A percentile compares a stretch with the other conserved stretches of the same genome.
Conservation (phyloP, 75 land plant genomes). For the Chamaecyparis obtusa region DNA sequence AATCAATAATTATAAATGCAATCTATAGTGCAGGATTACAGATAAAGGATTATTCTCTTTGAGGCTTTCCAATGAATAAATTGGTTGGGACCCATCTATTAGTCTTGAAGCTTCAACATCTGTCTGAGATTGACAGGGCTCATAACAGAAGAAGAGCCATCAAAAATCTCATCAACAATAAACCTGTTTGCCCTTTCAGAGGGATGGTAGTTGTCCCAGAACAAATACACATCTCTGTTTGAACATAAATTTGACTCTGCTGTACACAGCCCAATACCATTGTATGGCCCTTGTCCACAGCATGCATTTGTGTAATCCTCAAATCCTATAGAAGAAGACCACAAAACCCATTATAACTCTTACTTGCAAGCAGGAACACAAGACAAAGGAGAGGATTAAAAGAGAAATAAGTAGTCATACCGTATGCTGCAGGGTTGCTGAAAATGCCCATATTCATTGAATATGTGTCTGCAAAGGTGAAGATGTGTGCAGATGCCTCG, state of each 20-base stretch:
- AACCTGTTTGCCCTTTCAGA: conserved; percentile 13
- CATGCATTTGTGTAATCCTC: conserved; percentile 15
- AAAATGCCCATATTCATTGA: not conserved
- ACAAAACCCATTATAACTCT: not conserved
- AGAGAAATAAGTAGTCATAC: not conserved
- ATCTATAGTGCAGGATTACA: too few relatives aligned
- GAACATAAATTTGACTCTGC: conserved; percentile 13
- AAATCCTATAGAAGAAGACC: not conserved
- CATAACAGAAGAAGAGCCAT: not conserved
- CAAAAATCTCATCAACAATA: not conserved
- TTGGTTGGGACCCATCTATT: not conserved
- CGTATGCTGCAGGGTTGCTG: not conserved
- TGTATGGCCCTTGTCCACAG: conserved; percentile 35
- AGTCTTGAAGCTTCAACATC: not conserved
- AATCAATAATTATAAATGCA: too few relatives aligned
- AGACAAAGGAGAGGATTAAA: not conserved
- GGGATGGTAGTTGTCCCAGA: conserved; percentile 40
- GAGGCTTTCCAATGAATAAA: too few relatives aligned
- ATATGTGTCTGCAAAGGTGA: conserved; percentile 20
- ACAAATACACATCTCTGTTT: conserved; percentile 13
- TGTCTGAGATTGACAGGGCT: not conserved
- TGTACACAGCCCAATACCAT: conserved; percentile 17
- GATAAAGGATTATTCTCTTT: too few relatives aligned
- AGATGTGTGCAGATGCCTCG: conserved; percentile 12
- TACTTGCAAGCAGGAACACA: not conserved